Conservation (phyloP, 176 grass and related monocot genomes). For the Oropetium thomaeum region DNA sequence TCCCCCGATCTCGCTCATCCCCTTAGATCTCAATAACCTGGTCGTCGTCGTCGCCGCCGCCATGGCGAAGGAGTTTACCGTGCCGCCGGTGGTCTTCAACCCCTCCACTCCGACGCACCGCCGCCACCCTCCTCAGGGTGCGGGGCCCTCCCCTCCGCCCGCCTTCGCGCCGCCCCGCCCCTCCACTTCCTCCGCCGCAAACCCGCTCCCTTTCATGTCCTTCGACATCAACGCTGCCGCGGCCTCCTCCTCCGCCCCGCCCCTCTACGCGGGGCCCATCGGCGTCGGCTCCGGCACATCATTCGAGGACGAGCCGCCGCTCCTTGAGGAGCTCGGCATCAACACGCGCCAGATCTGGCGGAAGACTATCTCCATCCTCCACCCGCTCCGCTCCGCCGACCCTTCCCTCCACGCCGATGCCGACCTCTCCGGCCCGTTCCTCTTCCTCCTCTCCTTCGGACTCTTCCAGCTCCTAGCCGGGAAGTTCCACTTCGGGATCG, state of each 20-base stretch:
- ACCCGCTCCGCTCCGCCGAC: constrained; percentile 79
- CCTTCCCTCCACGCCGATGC: constrained; percentile 74
- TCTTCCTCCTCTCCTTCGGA: constrained; percentile 87
- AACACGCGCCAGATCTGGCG: constrained; percentile 98
- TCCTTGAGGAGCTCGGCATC: constrained; percentile 97
- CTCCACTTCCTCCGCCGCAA: constrained; percentile 41
- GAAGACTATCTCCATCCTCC: constrained; percentile 88
- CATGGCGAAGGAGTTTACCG: constrained; percentile 91
- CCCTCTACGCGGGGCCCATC: constrained; percentile 60
- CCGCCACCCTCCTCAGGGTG: constrained; percentile 29
- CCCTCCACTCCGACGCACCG: constrained; percentile 47
- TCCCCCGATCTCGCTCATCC: constrained; percentile 24
- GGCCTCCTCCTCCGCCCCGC: constrained; percentile 56
- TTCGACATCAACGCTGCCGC: constrained; percentile 61
- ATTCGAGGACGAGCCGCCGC: constrained; percentile 89
- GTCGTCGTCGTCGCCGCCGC: constrained; percentile 3
- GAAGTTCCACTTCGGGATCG: constrained; percentile 94
- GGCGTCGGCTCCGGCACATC: constrained; percentile 39
- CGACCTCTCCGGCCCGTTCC: constrained; percentile 87
- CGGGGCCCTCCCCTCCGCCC: constrained; percentile 32
- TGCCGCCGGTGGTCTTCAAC: constrained; percentile 78
- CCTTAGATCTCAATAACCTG: constrained; percentile 46
- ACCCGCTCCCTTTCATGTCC: constrained; percentile 93
- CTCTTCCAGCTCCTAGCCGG: constrained; percentile 94
- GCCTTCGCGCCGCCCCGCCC: constrained; percentile 73